Conservation (phyloP, 2,329 filamentous ascomycete genomes). For the Colletotrichum acutatum region DNA sequence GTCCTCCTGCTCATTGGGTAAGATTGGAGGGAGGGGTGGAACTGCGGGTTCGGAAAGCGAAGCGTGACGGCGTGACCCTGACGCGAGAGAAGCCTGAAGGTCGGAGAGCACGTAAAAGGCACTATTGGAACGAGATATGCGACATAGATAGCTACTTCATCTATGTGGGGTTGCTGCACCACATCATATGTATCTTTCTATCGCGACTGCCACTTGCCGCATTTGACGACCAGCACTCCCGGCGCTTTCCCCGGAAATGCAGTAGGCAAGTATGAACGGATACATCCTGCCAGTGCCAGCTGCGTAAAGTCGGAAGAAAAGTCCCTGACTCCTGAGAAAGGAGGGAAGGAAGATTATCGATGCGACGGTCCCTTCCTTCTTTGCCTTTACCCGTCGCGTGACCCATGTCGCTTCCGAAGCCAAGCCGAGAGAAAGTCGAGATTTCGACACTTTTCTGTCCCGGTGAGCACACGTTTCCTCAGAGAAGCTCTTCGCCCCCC, state of each 20-base stretch:
- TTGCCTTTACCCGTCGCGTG: slow-evolving; percentile 3
- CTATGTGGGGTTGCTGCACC: rapidly evolving
- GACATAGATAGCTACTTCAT: not conserved
- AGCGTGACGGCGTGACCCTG: slow-evolving; percentile 11
- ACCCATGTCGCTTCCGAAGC: not conserved
- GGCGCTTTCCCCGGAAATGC: slow-evolving; percentile 26
- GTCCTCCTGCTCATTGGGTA: slow-evolving; percentile 32
- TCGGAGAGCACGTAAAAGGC: not conserved
- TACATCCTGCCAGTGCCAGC: no score
- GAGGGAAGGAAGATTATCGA: slow-evolving; percentile 4
- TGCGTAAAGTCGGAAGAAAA: not conserved
- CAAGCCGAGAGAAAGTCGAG: not conserved
- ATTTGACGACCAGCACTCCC: slow-evolving; percentile 11
- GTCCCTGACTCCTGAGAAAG: not conserved
- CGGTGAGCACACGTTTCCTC: slow-evolving; percentile 23
- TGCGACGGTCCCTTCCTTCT: slow-evolving; percentile 4
- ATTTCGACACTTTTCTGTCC: not conserved
- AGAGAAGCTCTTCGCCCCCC: not conserved
- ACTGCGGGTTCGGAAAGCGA: slow-evolving; percentile 18
- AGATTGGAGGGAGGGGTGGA: slow-evolving; percentile 15
- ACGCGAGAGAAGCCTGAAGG: not conserved
- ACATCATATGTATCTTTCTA: not conserved
- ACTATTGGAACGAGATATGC: not conserved
- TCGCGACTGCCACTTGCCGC: not conserved
- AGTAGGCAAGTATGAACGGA: not conserved